These are phyloP conservation scores for Fusarium sp. DNA, from an alignment of 2,329 filamentous ascomycete genomes.

Conservation along the genomic window DNA sequence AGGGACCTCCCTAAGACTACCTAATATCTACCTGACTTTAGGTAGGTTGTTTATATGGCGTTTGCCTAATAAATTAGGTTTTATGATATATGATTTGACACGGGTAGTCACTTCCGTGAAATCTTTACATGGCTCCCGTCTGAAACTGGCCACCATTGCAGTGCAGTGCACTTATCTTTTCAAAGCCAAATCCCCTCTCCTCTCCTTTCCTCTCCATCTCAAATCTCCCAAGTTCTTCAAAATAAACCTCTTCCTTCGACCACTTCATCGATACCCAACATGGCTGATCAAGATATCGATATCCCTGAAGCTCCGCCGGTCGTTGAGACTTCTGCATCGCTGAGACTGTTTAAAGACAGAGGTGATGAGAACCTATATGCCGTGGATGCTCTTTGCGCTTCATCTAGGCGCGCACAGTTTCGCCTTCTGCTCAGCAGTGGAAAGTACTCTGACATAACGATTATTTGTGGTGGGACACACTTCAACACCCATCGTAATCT, in stretches of 20 bases:
- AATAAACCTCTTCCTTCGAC: too few species aligned
- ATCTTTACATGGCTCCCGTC: too few species aligned
- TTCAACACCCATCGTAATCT: constrained; percentile 54
- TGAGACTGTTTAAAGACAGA: background rate
- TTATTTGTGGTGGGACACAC: constrained; percentile 47
- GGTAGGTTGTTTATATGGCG: too few species aligned
- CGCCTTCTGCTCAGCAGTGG: constrained; percentile 11
- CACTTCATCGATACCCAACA: background rate
- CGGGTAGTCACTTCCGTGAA: background rate
- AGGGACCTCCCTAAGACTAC: too few species aligned
- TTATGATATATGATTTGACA: background rate
- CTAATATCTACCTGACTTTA: too few species aligned
- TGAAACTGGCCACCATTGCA: too few species aligned
- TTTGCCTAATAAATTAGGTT: too few species aligned
- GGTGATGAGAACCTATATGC: background rate
- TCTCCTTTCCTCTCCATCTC: background rate
- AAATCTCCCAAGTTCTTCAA: too few species aligned
- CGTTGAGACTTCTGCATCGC: background rate
- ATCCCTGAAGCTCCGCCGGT: background rate
- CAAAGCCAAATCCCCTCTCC: background rate
- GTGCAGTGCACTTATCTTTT: too few species aligned
- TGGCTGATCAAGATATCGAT: background rate
- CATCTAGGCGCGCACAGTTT: background rate
- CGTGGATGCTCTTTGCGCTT: constrained; percentile 9
- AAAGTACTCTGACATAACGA: constrained; percentile 52